phyloP scores from a whole-genome alignment of 148 eudicot species.

The Chenopodium berlandieri region DNA sequence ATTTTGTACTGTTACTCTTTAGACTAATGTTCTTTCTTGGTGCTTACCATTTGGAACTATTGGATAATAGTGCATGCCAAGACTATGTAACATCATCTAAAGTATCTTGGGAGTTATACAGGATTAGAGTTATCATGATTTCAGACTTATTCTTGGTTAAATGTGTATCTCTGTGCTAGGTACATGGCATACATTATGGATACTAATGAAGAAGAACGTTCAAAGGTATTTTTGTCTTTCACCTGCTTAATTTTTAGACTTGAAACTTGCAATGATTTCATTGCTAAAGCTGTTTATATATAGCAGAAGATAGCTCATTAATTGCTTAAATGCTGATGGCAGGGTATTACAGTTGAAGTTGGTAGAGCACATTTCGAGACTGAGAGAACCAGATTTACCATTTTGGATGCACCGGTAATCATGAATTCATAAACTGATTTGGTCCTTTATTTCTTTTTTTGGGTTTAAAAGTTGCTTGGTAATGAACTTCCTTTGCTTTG shows the following conservation, averaged over 20 bases:
- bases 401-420: slow-evolving; percentile 93
- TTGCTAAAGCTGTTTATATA: background rate
- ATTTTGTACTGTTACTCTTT: background rate
- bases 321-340: slow-evolving; percentile 14
- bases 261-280: background rate
- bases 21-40: background rate
- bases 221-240: slow-evolving; percentile 52
- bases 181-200: slow-evolving; percentile 99
- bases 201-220: slow-evolving; percentile 95
- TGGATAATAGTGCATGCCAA: background rate
- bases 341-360: slow-evolving; percentile 94
- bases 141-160: background rate
- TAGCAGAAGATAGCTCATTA: background rate
- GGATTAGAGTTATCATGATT: background rate
- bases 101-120: background rate
- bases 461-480: background rate
- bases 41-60: background rate
- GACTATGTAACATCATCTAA: background rate
- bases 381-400: slow-evolving; percentile 81
- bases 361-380: slow-evolving; percentile 98
- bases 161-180: slow-evolving; percentile 38
- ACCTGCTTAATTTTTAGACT: background rate
- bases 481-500: background rate
- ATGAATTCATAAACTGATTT: background rate
- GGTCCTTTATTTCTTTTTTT: background rate